Base-by-base conservation (phyloP, 768 basidiomycete species). In the Trametes cinnabarina region DNA sequence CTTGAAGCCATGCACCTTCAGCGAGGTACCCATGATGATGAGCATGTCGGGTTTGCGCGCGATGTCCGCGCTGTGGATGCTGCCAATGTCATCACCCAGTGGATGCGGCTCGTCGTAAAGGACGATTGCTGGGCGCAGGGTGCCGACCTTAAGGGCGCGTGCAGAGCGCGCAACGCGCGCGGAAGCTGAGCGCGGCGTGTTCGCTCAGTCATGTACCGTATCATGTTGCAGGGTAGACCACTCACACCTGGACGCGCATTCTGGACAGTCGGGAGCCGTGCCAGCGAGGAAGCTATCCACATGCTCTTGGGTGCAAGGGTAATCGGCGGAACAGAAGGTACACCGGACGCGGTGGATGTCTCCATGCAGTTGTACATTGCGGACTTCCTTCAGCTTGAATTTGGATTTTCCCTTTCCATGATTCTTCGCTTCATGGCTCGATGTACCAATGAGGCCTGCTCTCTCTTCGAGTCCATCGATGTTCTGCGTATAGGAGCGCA, bases 401-500 rank as follows among this genome's bases (percentile, higher is more conserved):
- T 84, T 92, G 14, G 75, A 73, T 68, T 90, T 92, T 15, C 88
- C 85, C 66, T 87, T 90, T n/a, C 79, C 79, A 20, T 68, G 76
- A 0, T 71, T 71, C 55, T 68, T 76, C 55, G 76, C 80, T 8
- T 78, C 80, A 43, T 80, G 77, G 62, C 81, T 82, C 2, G 86
- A 82, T 58, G 80, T 85, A 42, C 90, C 82, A 35, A 83, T 73
- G 7, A 99, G 77, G 1, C 95, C 95, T 0, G 83, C 83, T 52
- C 79, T 78, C 65, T 86, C 88, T 68, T 99, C 97, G 12, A 99
- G 74, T 11, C 94, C 96, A 72, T 99, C 97, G 43, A 99, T 95
- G 70, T 99, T 99, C 74, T 99, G 97, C 1, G 97, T 98, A 71
- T 98, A 99, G 12, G 88, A 90, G 57, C 97, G 83, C 23, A 96